A percentile compares a stretch with the other conserved stretches of the same genome.
These are phyloP conservation scores for Beauveria varroae DNA, from an alignment of 2,329 filamentous ascomycete genomes.

Conservation along the genomic window DNA sequence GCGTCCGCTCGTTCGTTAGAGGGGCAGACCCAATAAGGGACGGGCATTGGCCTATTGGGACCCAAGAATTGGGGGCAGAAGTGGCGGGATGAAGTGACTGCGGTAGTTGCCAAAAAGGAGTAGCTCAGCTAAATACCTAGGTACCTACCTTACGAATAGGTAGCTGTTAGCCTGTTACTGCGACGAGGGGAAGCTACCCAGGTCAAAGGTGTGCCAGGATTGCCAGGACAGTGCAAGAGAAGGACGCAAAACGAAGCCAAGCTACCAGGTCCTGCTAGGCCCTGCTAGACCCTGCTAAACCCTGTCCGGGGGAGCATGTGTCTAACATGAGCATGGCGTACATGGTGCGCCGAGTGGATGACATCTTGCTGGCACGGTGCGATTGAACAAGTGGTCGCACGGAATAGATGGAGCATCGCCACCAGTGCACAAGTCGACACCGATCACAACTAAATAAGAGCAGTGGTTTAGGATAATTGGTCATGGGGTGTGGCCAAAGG, in stretches of 20 bases:
- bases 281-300: not conserved
- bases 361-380: not conserved
- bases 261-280: not conserved
- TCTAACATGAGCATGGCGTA: not conserved
- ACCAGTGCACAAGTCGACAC: too few species aligned
- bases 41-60: conserved; percentile 11
- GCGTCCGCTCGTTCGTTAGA: not conserved
- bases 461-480: not conserved
- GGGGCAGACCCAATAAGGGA: conserved; percentile 10
- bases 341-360: not conserved
- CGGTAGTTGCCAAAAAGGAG: not conserved
- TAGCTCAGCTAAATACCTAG: not conserved
- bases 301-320: not conserved
- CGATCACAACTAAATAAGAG: too few species aligned
- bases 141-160: too few species aligned
- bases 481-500: not conserved
- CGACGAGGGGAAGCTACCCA: not conserved
- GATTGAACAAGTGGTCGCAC: too few species aligned
- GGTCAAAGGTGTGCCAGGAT: too few species aligned
- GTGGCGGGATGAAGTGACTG: not conserved
- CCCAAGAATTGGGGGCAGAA: not conserved
- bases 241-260: not conserved
- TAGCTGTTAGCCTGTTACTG: not conserved
- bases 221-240: not conserved
- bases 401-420: too few species aligned